These are phyloP conservation scores for Daphne laureola DNA, from an alignment of 441 rosid species.

Conservation along the genomic window DNA sequence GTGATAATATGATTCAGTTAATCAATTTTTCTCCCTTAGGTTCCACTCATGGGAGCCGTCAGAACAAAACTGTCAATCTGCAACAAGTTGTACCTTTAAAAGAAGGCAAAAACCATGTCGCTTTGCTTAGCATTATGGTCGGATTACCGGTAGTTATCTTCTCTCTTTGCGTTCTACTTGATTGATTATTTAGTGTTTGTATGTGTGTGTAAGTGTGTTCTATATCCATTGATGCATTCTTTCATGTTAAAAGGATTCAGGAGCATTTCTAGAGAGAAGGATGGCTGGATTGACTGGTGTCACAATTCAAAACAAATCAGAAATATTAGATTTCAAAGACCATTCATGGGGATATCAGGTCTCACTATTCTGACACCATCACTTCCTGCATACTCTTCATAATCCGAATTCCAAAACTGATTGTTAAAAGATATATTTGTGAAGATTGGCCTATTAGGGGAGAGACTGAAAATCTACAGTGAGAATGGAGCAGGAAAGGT, in stretches of 20 bases:
- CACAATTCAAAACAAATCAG: constrained; percentile 16
- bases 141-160: constrained; percentile 42
- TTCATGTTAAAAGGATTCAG: constrained; percentile 33
- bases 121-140: constrained; percentile 53
- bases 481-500: constrained; percentile 27
- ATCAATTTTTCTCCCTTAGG: constrained; percentile 22
- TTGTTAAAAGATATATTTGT: neutral
- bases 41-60: constrained; percentile 40
- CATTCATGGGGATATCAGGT: constrained; percentile 58
- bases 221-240: neutral
- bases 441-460: constrained; percentile 52
- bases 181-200: neutral
- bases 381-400: too few species aligned
- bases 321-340: constrained; percentile 18
- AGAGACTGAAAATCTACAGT: constrained; percentile 31
- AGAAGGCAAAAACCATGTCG: constrained; percentile 27
- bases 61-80: constrained; percentile 16
- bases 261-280: constrained; percentile 42
- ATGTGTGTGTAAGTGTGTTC: neutral
- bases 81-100: constrained; percentile 24
- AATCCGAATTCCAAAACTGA: neutral
- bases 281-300: constrained; percentile 32
- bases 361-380: neutral
- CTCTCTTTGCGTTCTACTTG: neutral
- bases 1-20: neutral